Percentiles rank a stretch among this genome's conserved stretches.
These are phyloP conservation scores for Didymosphaeria variabile DNA, from an alignment of 2,329 filamentous ascomycete species.

Conservation along the genomic window DNA sequence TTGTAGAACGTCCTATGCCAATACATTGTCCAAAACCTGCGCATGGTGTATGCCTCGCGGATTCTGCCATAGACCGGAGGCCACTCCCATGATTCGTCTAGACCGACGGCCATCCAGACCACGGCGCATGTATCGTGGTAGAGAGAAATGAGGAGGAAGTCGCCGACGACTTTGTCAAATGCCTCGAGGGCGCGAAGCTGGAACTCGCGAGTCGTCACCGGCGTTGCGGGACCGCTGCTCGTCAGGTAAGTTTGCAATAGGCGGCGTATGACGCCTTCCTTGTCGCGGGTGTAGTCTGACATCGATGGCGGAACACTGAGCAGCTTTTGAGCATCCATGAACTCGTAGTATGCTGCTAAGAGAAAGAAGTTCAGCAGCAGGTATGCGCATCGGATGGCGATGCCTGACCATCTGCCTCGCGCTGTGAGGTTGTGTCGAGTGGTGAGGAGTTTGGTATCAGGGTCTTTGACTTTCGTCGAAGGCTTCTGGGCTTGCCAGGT, in stretches of 20 bases:
- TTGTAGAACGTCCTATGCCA: slow-evolving; percentile 20
- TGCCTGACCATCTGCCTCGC: slow-evolving; percentile 11
- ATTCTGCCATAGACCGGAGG: slow-evolving; percentile 19
- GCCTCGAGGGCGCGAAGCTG: slow-evolving; percentile 12
- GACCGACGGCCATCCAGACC: slow-evolving; percentile 10
- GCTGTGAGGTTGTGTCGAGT: slow-evolving; percentile 13
- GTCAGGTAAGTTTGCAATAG: slow-evolving; percentile 1
- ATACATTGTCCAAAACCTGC: slow-evolving; percentile 18
- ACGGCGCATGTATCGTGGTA: slow-evolving; percentile 20
- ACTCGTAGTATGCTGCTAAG: slow-evolving; percentile 11
- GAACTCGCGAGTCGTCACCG: slow-evolving; percentile 15
- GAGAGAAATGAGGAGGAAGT: slow-evolving; percentile 13
- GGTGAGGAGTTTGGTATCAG: slow-evolving; percentile 1
- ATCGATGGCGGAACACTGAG: slow-evolving; percentile 3
- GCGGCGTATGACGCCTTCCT: slow-evolving; percentile 16
- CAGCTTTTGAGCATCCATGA: slow-evolving; percentile 4
- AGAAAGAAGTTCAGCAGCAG: slow-evolving; percentile 14
- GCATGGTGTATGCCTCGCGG: slow-evolving; percentile 14
- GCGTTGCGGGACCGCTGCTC: slow-evolving; percentile 2
- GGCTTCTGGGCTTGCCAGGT: slow-evolving; percentile 11
- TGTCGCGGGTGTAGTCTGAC: slow-evolving; percentile 13
- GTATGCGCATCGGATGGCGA: slow-evolving; percentile 12
- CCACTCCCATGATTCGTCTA: slow-evolving; percentile 20
- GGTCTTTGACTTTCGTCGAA: not conserved
- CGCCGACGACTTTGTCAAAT: slow-evolving; percentile 11